Conservation (phyloP, 345 rosid genomes). For the Gossypioides kirkii region DNA sequence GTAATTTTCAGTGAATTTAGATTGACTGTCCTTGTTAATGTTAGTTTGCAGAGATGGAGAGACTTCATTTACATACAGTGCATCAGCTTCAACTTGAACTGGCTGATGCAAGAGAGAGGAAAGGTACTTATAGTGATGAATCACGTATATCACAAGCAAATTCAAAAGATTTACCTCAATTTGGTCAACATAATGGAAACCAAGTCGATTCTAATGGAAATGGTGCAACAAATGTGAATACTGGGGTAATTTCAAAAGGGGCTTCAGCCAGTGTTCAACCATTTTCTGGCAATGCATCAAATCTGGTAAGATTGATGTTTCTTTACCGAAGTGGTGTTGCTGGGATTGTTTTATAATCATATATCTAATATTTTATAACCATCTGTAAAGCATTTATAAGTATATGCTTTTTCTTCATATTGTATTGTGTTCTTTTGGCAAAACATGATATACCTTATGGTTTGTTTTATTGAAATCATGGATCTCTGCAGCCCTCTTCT, state of each 20-base stretch:
- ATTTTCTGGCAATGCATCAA: constrained; percentile 43
- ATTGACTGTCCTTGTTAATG: constrained; percentile 24
- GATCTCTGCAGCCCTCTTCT: background rate
- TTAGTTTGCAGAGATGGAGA: constrained; percentile 61
- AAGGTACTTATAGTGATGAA: constrained; percentile 54
- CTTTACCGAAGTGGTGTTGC: background rate
- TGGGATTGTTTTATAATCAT: background rate
- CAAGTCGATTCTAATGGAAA: constrained; percentile 50
- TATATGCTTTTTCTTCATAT: background rate
- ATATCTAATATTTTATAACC: background rate
- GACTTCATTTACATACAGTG: constrained; percentile 48
- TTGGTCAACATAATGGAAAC: constrained; percentile 47
- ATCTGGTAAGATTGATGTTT: constrained; percentile 37
- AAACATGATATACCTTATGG: background rate
- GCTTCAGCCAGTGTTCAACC: constrained; percentile 41
- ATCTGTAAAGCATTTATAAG: background rate
- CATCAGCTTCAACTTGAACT: constrained; percentile 88
- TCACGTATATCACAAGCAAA: constrained; percentile 39
- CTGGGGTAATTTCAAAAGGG: constrained; percentile 42
- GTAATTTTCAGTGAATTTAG: background rate
- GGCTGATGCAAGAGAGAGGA: constrained; percentile 70
- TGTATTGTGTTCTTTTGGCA: background rate
- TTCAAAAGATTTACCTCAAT: constrained; percentile 45
- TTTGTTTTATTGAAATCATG: background rate
- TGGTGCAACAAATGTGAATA: constrained; percentile 25